These are phyloP conservation scores for Brassica juncea DNA, from an alignment of 345 rosid species.

Conservation along the genomic window DNA sequence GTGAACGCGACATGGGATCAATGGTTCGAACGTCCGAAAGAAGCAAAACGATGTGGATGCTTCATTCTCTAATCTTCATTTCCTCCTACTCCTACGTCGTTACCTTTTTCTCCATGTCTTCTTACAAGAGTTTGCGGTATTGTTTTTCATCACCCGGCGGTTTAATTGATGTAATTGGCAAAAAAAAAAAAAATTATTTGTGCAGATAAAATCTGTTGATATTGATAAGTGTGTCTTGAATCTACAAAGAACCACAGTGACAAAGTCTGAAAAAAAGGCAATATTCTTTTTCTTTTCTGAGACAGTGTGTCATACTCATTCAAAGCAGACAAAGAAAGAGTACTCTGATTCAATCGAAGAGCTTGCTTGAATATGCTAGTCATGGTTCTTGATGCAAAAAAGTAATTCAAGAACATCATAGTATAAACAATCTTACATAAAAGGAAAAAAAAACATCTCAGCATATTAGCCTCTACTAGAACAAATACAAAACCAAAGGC, in stretches of 20 bases:
- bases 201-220: conserved; percentile 37
- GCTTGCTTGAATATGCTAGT: background rate
- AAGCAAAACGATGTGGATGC: conserved; percentile 70
- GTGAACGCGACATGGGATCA: conserved; percentile 74
- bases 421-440: background rate
- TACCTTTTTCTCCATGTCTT: background rate
- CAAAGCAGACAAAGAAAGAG: too few relatives aligned
- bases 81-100: background rate
- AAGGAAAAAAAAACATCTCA: too few relatives aligned
- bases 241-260: background rate
- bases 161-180: conserved; percentile 29
- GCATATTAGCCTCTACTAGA: too few relatives aligned
- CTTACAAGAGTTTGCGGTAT: conserved; percentile 29
- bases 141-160: conserved; percentile 15
- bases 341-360: background rate
- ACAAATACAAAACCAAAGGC: too few relatives aligned
- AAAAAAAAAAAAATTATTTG: conserved; percentile 29
- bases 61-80: conserved; percentile 54
- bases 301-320: background rate
- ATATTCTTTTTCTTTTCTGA: background rate
- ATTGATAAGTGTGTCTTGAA: background rate
- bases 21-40: conserved; percentile 81
- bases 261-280: background rate
- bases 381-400: background rate
- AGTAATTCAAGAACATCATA: background rate